Percentiles rank a stretch among this genome's conserved stretches.
phyloP scores from a whole-genome alignment of 495 filamentous ascomycete species.

The Cladorrhinum samala region DNA sequence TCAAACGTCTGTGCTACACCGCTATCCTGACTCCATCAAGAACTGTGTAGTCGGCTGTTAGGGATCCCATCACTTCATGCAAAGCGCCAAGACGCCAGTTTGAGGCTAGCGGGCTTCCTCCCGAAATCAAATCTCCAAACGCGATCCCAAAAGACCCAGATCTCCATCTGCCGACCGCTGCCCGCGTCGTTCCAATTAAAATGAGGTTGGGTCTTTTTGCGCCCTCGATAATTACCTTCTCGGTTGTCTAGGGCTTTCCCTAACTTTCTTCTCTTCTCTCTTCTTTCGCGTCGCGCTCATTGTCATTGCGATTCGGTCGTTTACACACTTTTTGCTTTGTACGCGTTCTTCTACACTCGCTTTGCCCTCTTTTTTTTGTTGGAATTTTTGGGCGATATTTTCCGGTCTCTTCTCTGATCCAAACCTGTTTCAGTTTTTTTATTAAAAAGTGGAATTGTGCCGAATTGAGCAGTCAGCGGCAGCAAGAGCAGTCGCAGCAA shows the following conservation, averaged over 20 bases:
- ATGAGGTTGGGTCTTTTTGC: slow-evolving; percentile 9
- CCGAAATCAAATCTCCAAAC: slow-evolving; percentile 17
- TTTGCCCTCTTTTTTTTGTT: neutral
- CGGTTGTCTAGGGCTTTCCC: neutral
- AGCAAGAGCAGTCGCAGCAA: no score
- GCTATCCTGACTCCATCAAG: neutral
- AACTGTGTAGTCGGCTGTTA: neutral
- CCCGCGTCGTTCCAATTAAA: slow-evolving; percentile 8
- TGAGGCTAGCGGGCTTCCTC: slow-evolving; percentile 4
- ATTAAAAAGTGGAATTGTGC: neutral
- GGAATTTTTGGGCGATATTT: no score
- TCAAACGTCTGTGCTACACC: neutral
- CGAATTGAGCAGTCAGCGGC: neutral
- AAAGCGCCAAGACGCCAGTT: slow-evolving; percentile 8
- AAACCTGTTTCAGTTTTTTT: neutral
- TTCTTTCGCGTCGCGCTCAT: slow-evolving; percentile 3
- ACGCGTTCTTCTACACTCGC: neutral
- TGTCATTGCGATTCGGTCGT: neutral
- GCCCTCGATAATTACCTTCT: no score
- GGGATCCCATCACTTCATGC: neutral
- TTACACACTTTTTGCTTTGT: no score
- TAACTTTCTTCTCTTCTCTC: slow-evolving; percentile 1
- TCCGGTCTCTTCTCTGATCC: no score
- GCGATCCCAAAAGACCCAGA: slow-evolving; percentile 5
- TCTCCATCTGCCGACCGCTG: neutral